These are phyloP conservation scores for Cladophialophora exuberans DNA, from an alignment of 2,329 filamentous ascomycete species.

Conservation along the genomic window DNA sequence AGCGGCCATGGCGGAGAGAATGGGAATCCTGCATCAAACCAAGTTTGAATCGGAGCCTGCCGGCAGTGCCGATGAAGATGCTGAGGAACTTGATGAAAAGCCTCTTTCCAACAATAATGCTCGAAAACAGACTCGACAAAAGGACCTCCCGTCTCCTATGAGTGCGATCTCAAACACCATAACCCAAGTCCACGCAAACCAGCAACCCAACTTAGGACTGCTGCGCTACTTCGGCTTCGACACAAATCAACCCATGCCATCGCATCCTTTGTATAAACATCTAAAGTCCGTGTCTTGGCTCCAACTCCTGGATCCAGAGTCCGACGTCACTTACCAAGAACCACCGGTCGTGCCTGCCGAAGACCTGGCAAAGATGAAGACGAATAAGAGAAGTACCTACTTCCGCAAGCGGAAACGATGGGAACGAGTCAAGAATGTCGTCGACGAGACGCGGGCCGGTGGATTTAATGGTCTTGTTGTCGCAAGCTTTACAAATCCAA, in stretches of 20 bases:
- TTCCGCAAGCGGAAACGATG: constrained; percentile 87
- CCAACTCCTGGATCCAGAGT: constrained; percentile 76
- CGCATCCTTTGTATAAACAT: constrained; percentile 79
- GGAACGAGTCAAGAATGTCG: constrained; percentile 70
- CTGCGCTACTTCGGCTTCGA: constrained; percentile 91
- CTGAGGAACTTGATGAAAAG: constrained; percentile 20
- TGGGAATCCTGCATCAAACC: constrained; percentile 73
- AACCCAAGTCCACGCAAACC: constrained; percentile 78
- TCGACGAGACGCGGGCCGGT: constrained; percentile 74
- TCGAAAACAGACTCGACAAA: constrained; percentile 37
- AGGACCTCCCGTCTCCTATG: constrained; percentile 32
- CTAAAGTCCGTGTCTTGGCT: constrained; percentile 89
- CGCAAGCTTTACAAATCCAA: constrained; percentile 79
- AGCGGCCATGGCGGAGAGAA: constrained; percentile 82
- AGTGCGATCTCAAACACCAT: constrained; percentile 74
- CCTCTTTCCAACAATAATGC: constrained; percentile 19
- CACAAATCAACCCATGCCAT: constrained; percentile 62
- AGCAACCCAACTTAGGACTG: constrained; percentile 83
- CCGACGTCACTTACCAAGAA: constrained; percentile 73
- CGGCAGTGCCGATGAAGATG: constrained; percentile 16
- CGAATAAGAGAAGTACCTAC: constrained; percentile 80
- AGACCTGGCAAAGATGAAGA: constrained; percentile 72
- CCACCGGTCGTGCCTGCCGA: constrained; percentile 64
- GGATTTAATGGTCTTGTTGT: constrained; percentile 83
- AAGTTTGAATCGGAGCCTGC: constrained; percentile 26